Conservation (phyloP, 306 rosid species). For the Medicago lupulina region DNA sequence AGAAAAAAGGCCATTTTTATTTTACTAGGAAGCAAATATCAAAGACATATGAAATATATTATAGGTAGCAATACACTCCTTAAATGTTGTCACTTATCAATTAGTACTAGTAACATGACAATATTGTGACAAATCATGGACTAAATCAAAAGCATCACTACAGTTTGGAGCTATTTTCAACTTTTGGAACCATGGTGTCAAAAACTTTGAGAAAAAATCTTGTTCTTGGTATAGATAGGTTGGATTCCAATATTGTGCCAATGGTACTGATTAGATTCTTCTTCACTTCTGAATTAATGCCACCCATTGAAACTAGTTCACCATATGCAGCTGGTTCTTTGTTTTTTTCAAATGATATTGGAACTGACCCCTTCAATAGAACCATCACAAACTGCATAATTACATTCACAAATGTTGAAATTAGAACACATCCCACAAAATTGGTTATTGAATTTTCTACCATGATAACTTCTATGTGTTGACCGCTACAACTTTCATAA, state of each 20-base stretch:
- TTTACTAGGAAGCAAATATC: no score
- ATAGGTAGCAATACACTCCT: background rate
- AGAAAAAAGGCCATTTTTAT: no score
- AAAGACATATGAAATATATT: no score
- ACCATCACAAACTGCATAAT: constrained; percentile 86
- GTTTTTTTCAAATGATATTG: constrained; percentile 65
- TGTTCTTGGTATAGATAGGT: constrained; percentile 62
- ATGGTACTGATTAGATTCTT: constrained; percentile 64
- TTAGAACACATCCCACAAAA: no score
- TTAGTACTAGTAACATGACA: background rate
- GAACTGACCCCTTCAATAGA: constrained; percentile 81
- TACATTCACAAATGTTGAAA: background rate
- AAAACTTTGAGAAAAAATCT: constrained; percentile 84
- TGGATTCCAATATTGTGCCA: constrained; percentile 68
- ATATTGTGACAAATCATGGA: background rate
- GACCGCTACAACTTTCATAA: no score
- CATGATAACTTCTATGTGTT: no score
- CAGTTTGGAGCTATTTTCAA: constrained; percentile 53
- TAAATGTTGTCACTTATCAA: background rate
- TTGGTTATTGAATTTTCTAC: no score
- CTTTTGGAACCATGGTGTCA: constrained; percentile 64
- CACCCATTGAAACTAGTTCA: constrained; percentile 90
- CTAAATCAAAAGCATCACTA: constrained; percentile 11
- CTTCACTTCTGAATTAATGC: constrained; percentile 75
- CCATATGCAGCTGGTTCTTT: constrained; percentile 80